Percentiles rank a stretch among this genome's conserved stretches.
Evolutionary conservation across 805 yeast genomes (phyloP).

Genomic region (Isabelozyma gotoi): DNA sequence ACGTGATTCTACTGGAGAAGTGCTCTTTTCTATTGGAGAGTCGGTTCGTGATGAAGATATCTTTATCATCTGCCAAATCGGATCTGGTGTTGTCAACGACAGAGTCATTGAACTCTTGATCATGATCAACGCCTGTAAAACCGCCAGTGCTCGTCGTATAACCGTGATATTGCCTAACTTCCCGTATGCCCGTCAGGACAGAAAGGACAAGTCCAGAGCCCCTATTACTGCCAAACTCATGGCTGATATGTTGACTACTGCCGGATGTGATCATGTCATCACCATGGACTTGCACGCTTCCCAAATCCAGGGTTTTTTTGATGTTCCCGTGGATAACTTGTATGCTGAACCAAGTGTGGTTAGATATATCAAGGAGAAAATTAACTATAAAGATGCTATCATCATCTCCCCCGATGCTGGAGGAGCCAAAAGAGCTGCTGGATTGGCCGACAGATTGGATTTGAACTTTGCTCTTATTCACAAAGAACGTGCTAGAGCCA

Average conservation of each 20-base stretch:
- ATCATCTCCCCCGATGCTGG: conserved; percentile 98
- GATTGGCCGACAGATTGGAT: conserved; percentile 88
- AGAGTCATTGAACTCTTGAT: conserved; percentile 82
- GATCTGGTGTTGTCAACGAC: conserved; percentile 82
- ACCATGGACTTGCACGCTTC: conserved; percentile 98
- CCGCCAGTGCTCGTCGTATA: conserved; percentile 93
- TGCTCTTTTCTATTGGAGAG: conserved; percentile 69
- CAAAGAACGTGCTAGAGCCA: conserved; percentile 92
- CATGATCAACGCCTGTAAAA: conserved; percentile 89
- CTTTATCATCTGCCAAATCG: conserved; percentile 74
- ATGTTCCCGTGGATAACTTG: conserved; percentile 91
- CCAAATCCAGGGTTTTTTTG: conserved; percentile 96
- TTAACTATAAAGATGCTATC: conserved; percentile 57
- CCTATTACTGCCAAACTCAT: conserved; percentile 94
- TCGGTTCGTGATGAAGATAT: conserved; percentile 84
- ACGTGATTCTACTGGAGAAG: conserved; percentile 81
- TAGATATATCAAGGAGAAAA: conserved; percentile 70
- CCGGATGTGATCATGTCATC: conserved; percentile 94
- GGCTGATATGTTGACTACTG: conserved; percentile 87
- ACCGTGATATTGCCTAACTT: conserved; percentile 95
- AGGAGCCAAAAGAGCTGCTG: conserved; percentile 96
- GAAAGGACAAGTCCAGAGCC: conserved; percentile 93
- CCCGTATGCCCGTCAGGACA: conserved; percentile 97
- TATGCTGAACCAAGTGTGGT: conserved; percentile 93
- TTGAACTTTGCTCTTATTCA: conserved; percentile 93